These are phyloP conservation scores for Venturia effusa DNA, from an alignment of 2,329 filamentous ascomycete genomes.

Conservation along the genomic window DNA sequence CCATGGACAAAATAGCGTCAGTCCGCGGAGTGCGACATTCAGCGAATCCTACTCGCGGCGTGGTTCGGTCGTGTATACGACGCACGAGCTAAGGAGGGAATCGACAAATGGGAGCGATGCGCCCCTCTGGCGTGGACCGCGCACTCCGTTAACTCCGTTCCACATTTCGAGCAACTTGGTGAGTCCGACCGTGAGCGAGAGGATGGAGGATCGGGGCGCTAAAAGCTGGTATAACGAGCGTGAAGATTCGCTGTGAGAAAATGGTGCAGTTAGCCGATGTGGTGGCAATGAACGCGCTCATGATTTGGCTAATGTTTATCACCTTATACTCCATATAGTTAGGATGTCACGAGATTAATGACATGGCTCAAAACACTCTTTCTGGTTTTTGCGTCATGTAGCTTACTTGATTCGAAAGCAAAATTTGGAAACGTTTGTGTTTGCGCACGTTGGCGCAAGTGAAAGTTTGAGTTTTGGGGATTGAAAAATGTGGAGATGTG, in stretches of 20 bases:
- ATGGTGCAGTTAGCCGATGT: neutral
- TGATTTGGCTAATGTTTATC: neutral
- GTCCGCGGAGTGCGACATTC: neutral
- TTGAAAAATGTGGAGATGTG: neutral
- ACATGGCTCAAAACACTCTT: neutral
- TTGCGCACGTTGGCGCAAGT: neutral
- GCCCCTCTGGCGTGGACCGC: neutral
- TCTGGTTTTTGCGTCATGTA: neutral
- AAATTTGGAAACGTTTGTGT: neutral
- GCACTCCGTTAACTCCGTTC: neutral
- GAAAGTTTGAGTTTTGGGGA: neutral
- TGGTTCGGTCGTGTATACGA: neutral
- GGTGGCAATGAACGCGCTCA: neutral
- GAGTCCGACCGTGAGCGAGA: conserved; percentile 1
- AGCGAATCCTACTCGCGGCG: neutral
- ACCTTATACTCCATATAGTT: conserved; percentile 3
- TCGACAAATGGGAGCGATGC: neutral
- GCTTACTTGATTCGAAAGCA: neutral
- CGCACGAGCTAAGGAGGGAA: neutral
- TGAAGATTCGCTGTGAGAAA: neutral
- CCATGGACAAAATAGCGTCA: neutral
- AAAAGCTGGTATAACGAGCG: neutral
- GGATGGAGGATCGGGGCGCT: neutral
- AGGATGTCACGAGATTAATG: neutral
- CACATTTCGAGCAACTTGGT: neutral